Base-by-base conservation (phyloP, 345 rosid genomes). In the Eucalyptus camaldulensis region DNA sequence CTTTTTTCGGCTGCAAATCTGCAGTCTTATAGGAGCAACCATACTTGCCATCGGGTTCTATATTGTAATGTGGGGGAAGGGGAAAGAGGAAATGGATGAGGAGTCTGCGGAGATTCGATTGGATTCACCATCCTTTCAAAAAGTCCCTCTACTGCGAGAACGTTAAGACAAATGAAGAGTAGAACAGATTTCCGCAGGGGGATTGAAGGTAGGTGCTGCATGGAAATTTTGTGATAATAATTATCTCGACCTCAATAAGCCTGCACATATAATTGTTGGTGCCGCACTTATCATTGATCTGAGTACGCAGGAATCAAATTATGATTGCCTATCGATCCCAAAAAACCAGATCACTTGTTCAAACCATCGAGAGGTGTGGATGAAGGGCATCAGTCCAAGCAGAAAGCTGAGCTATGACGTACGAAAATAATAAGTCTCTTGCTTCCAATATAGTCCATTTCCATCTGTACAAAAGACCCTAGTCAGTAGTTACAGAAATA, bases 51-150 rank as follows among this genome's bases (percentile, higher is more conserved):
- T 87, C 5, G 93, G 93, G 33, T 91, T 93, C 76, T 93, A 91
- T 49, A 90, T 90, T 45, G 91, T 90, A 10, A 91, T 91, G 88
- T 93, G 94, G 94, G 93, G 93, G 76, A 91, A 93, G 76, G 88
- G 88, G 37, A 93, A 90, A 37, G 91, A 93, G 87, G 91, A 89
- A 11, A n/a, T 85, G 65, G 86, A 19, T 49, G 90, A 90, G 58
- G 92, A 90, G 44, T 33, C 3, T 80, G 56, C 8, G 21, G 45
- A 29, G 37, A 53, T 80, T 43, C 85, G 14, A 67, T 58, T 40
- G 8, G 88, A 81, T 81, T 53, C 88, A 65, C 10, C 85, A n/a
- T 85, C 91, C 24, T 5, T 88, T 25, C 87, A 88, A 76, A 89
- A 91, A 76, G 90, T 60, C 5, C 92, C 93, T 37, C 86, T 91